phyloP scores from a whole-genome alignment of 768 basidiomycete genomes.

The Lepiota venenata region DNA sequence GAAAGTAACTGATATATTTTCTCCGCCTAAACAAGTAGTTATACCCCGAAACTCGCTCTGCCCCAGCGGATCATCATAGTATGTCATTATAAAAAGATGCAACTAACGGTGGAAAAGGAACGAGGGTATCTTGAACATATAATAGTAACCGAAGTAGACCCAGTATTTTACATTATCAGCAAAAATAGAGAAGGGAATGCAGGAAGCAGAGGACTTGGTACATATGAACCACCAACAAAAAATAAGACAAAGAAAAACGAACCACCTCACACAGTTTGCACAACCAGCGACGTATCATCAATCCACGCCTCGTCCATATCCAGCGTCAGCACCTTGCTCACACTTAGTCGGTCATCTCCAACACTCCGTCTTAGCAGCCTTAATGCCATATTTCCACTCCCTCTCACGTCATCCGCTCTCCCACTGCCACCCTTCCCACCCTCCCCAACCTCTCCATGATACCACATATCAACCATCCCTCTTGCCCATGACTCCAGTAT shows the following conservation, averaged over 20 bases:
- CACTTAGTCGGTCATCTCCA: slow-evolving; percentile 46
- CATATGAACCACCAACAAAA: not conserved
- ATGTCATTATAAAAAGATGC: too few relatives aligned
- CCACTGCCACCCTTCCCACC: slow-evolving; percentile 12
- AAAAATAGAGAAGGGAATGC: not conserved
- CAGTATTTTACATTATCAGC: too few relatives aligned
- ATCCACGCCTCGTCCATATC: slow-evolving; percentile 67
- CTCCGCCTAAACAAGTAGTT: too few relatives aligned
- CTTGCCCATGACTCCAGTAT: slow-evolving; percentile 54
- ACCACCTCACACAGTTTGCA: slow-evolving; percentile 21
- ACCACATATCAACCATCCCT: slow-evolving; percentile 31
- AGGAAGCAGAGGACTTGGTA: not conserved
- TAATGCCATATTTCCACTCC: slow-evolving; percentile 47
- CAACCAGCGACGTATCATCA: slow-evolving; percentile 65
- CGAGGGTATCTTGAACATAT: too few relatives aligned
- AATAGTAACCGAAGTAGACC: too few relatives aligned
- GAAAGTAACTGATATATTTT: too few relatives aligned
- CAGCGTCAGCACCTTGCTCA: slow-evolving; percentile 58
- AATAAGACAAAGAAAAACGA: not conserved
- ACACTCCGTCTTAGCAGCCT: slow-evolving; percentile 53
- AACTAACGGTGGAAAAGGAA: too few relatives aligned
- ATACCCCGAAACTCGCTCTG: too few relatives aligned
- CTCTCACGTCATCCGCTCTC: slow-evolving; percentile 5
- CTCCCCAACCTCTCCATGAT: slow-evolving; percentile 12
- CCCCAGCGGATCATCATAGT: too few relatives aligned